These are phyloP conservation scores for Penicillium sclerotiorum DNA, from an alignment of 2,329 filamentous ascomycete genomes.

Conservation along the genomic window DNA sequence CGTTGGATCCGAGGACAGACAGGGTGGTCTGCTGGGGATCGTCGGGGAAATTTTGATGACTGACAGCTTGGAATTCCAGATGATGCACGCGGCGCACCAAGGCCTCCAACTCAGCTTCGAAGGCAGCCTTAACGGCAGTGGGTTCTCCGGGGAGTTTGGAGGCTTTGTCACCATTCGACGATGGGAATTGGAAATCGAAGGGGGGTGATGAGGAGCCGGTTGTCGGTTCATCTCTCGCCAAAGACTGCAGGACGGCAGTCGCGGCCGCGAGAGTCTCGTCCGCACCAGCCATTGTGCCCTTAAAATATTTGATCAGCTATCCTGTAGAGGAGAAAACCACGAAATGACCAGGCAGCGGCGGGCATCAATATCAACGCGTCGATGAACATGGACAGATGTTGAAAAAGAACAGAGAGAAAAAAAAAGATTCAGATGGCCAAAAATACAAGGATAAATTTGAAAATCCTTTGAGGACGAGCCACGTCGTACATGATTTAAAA, in stretches of 20 bases:
- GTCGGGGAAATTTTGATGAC: slow-evolving; percentile 63
- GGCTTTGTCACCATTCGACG: slow-evolving; percentile 55
- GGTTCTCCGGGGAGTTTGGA: slow-evolving; percentile 77
- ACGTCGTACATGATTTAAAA: neutral
- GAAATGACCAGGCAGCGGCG: too few relatives aligned
- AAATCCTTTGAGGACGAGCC: too few relatives aligned
- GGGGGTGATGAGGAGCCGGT: slow-evolving; percentile 38
- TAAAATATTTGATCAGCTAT: slow-evolving; percentile 22
- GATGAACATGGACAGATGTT: too few relatives aligned
- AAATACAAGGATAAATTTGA: neutral
- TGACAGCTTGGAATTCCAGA: slow-evolving; percentile 75
- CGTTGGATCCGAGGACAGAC: slow-evolving; percentile 64
- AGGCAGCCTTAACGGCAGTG: slow-evolving; percentile 71
- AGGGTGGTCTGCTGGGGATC: slow-evolving; percentile 71
- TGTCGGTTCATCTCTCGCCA: slow-evolving; percentile 45
- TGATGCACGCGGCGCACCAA: slow-evolving; percentile 76
- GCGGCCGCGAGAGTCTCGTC: slow-evolving; percentile 53
- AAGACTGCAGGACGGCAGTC: slow-evolving; percentile 48
- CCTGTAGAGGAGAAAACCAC: slow-evolving; percentile 1
- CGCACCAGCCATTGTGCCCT: slow-evolving; percentile 50
- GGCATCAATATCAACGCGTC: too few relatives aligned
- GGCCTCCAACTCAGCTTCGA: slow-evolving; percentile 81
- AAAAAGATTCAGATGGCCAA: too few relatives aligned
- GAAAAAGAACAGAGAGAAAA: neutral
- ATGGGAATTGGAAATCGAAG: slow-evolving; percentile 38